These are phyloP conservation scores for Penicillium taxi DNA, from an alignment of 495 filamentous ascomycete genomes.

Conservation along the genomic window DNA sequence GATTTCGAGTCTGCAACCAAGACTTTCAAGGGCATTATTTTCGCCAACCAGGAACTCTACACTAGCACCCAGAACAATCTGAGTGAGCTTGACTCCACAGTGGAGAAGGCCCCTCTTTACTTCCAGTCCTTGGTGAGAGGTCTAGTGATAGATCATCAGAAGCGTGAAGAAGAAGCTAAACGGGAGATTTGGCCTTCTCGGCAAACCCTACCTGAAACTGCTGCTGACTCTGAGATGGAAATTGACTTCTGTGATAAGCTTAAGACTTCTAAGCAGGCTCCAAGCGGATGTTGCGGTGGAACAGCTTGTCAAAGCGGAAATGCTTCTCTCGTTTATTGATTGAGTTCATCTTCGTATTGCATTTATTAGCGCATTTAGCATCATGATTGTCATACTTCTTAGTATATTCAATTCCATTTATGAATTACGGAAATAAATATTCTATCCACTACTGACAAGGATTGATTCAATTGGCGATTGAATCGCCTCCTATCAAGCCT, in stretches of 20 bases:
- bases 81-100: slow-evolving; percentile 31
- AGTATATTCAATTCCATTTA: too few relatives aligned
- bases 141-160: slow-evolving; percentile 29
- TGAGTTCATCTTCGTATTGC: too few relatives aligned
- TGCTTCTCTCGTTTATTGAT: too few relatives aligned
- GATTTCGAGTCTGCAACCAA: slow-evolving; percentile 3
- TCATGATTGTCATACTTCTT: too few relatives aligned
- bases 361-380: too few relatives aligned
- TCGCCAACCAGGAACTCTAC: slow-evolving; percentile 4
- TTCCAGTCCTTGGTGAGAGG: slow-evolving; percentile 41
- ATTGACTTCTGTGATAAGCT: slow-evolving; percentile 33
- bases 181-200: slow-evolving; percentile 44
- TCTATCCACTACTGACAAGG: too few relatives aligned
- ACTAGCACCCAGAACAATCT: slow-evolving; percentile 2
- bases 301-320: too few relatives aligned
- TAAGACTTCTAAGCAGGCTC: slow-evolving; percentile 7
- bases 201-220: slow-evolving; percentile 26
- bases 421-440: too few relatives aligned
- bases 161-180: slow-evolving; percentile 31
- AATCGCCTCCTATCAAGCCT: too few relatives aligned
- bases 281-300: slow-evolving; percentile 21
- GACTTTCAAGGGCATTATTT: slow-evolving; percentile 6
- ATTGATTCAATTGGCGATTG: too few relatives aligned
- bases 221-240: slow-evolving; percentile 26
- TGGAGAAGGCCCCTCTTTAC: slow-evolving; percentile 38